A percentile compares a stretch with the other conserved stretches of the same genome.
Conservation (phyloP, 768 basidiomycete species). For the Lactarius hatsudake region DNA sequence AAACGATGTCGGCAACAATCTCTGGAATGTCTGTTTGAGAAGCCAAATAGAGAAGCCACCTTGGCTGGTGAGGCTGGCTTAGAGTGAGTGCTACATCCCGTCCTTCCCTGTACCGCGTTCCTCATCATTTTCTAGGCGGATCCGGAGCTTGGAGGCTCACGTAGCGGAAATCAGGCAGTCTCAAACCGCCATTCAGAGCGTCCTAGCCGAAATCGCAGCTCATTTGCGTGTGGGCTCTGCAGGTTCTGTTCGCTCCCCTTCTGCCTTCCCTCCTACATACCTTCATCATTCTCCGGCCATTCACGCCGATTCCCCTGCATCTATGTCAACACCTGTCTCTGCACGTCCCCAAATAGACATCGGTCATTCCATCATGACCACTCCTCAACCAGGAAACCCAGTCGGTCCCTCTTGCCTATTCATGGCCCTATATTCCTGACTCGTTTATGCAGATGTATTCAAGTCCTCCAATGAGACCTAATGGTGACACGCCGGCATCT, state of each 20-base stretch:
- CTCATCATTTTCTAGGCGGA: slow-evolving; percentile 55
- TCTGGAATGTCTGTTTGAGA: slow-evolving; percentile 92
- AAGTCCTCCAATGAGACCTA: slow-evolving; percentile 16
- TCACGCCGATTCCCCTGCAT: slow-evolving; percentile 52
- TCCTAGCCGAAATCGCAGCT: slow-evolving; percentile 74
- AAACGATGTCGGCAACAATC: slow-evolving; percentile 87
- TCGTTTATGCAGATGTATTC: slow-evolving; percentile 19
- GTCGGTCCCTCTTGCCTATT: slow-evolving; percentile 28
- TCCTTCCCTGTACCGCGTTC: background rate
- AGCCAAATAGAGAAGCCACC: slow-evolving; percentile 83
- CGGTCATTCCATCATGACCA: slow-evolving; percentile 30
- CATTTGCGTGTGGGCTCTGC: slow-evolving; percentile 62
- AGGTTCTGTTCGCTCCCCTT: slow-evolving; percentile 58
- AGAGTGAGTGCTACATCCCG: slow-evolving; percentile 55
- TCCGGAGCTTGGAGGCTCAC: slow-evolving; percentile 82
- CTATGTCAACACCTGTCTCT: slow-evolving; percentile 41
- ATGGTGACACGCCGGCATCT: slow-evolving; percentile 11
- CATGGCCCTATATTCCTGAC: background rate
- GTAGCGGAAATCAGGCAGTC: slow-evolving; percentile 78
- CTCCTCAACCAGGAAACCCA: slow-evolving; percentile 30
- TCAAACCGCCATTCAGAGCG: slow-evolving; percentile 73
- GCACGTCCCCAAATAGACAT: slow-evolving; percentile 31
- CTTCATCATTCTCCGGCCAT: slow-evolving; percentile 65
- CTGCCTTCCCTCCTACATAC: slow-evolving; percentile 50
- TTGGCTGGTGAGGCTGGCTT: slow-evolving; percentile 86